Evolutionary conservation across 1,284 basidiomycete species (phyloP), one percentile per base, ranked within the genome.

Genomic region (Bondarzewia mesenterica): DNA sequence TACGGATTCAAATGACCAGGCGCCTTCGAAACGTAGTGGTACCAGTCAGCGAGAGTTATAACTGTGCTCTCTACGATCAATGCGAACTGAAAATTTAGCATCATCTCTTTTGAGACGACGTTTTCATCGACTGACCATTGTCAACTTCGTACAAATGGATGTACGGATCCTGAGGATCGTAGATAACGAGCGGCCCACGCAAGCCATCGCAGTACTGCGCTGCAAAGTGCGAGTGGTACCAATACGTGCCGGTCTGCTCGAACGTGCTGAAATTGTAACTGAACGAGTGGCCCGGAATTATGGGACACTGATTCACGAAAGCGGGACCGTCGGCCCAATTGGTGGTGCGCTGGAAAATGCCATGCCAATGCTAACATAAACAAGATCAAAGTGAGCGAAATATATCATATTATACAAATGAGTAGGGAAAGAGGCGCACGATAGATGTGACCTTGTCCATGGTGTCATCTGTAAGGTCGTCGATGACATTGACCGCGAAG

Each of bases 221-320:
- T 14, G 53, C 54, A 22, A 60, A 51, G 51, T 63, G 59, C 41
- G 52, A 59, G 29, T 61, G 56, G 39, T 60, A 58, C 55, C 52
- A 57, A 29, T 50, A 58, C 2, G 58, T 68, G 5, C 67, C 53
- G n/a, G 62, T 58, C 36, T 60, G 63, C 7, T 52, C 51, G 35
- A 53, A 48, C 4, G 52, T 52, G n/a, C 45, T 52, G 35, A 65
- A 56, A 15, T 59, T 52, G 45, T 67, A 77, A 7, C 64, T 64
- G 60, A 72, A 77, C 15, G 59, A 63, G 8, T 60, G n/a, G 1
- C 64, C 64, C 4, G 73, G 65, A 5, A 66, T 64, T 47, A 78
- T 74, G 2, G 72, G 72, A 54, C 77, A 79, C 53, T 73, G 70
- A 22, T 62, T 68, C 21, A 73, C 63, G 35, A 60, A 60, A 16